These are phyloP conservation scores for Magnolia changhungtana DNA, from an alignment of 164 flowering plant genomes.

Conservation along the genomic window DNA sequence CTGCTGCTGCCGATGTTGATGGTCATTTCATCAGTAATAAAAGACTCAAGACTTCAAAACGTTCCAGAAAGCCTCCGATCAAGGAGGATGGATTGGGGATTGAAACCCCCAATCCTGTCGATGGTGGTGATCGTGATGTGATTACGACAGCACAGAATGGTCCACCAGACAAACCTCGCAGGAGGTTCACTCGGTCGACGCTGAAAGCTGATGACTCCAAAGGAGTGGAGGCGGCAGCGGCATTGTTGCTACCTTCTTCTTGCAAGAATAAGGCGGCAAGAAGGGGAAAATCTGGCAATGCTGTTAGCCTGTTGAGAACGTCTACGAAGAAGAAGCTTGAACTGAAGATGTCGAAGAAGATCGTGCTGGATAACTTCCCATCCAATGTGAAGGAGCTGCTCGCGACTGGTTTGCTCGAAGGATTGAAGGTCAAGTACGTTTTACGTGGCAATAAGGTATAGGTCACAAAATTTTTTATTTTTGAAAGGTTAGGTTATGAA, in stretches of 20 bases:
- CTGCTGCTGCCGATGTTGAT: not conserved
- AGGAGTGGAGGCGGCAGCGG: not conserved
- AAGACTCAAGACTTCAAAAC: constrained; percentile 6
- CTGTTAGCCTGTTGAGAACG: constrained; percentile 9
- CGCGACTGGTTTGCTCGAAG: constrained; percentile 67
- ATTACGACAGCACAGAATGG: not conserved
- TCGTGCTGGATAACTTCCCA: constrained; percentile 35
- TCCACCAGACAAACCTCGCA: not conserved
- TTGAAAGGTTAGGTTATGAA: not conserved
- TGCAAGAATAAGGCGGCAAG: constrained; percentile 2
- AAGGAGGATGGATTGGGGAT: not conserved
- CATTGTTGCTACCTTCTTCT: not conserved
- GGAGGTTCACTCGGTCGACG: constrained; percentile 13
- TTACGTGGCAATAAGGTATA: constrained; percentile 29
- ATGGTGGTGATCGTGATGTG: not conserved
- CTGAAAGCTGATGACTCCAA: constrained; percentile 3
- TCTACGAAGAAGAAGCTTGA: constrained; percentile 20
- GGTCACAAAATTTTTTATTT: not conserved
- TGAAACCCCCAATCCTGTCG: constrained; percentile 3
- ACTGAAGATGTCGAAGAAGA: constrained; percentile 34
- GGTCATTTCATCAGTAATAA: constrained; percentile 3
- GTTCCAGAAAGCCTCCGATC: not conserved
- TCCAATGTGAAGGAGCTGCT: constrained; percentile 51
- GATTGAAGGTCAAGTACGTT: constrained; percentile 43
- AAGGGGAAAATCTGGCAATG: not conserved